A percentile compares a stretch with the other conserved stretches of the same genome.
Evolutionary conservation across 2,329 filamentous ascomycete species (phyloP).

Genomic region (Raffaelea albimanens): DNA sequence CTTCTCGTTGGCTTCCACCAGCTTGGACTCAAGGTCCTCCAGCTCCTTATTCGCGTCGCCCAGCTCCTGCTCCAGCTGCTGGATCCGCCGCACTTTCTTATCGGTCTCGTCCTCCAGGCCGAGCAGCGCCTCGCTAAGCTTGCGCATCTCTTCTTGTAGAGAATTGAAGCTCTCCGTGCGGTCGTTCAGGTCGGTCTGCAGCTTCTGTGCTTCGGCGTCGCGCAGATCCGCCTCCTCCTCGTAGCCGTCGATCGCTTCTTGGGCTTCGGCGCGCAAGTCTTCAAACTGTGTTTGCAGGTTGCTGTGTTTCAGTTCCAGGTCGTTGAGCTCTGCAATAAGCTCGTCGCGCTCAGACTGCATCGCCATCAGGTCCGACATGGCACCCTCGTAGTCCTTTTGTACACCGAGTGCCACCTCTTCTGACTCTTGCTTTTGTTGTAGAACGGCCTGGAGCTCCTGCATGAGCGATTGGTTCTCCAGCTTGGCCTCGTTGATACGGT

Average conservation of each 20-base stretch:
- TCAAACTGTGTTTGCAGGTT: constrained; percentile 51
- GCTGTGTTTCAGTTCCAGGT: constrained; percentile 30
- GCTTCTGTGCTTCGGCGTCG: constrained; percentile 57
- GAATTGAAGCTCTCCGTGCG: constrained; percentile 80
- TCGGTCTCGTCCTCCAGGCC: constrained; percentile 84
- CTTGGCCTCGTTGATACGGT: constrained; percentile 77
- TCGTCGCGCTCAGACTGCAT: constrained; percentile 82
- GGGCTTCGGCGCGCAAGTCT: constrained; percentile 50
- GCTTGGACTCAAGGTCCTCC: constrained; percentile 72
- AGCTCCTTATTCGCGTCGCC: constrained; percentile 78
- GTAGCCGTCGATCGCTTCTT: constrained; percentile 56
- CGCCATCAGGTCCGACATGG: constrained; percentile 69
- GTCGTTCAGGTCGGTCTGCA: constrained; percentile 64
- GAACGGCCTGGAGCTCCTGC: constrained; percentile 67
- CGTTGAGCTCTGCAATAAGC: constrained; percentile 29
- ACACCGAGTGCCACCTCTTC: constrained; percentile 52
- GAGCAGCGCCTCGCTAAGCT: constrained; percentile 77
- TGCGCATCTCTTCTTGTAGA: constrained; percentile 89
- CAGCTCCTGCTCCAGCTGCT: constrained; percentile 74
- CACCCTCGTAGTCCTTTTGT: constrained; percentile 64
- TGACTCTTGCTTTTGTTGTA: constrained; percentile 51
- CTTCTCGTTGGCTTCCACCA: constrained; percentile 80
- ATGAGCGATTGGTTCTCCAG: constrained; percentile 83
- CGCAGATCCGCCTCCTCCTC: constrained; percentile 66
- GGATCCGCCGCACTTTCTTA: constrained; percentile 66